phyloP scores from a whole-genome alignment of 2,329 filamentous ascomycete genomes.

The Dryadomyces sulphureus region DNA sequence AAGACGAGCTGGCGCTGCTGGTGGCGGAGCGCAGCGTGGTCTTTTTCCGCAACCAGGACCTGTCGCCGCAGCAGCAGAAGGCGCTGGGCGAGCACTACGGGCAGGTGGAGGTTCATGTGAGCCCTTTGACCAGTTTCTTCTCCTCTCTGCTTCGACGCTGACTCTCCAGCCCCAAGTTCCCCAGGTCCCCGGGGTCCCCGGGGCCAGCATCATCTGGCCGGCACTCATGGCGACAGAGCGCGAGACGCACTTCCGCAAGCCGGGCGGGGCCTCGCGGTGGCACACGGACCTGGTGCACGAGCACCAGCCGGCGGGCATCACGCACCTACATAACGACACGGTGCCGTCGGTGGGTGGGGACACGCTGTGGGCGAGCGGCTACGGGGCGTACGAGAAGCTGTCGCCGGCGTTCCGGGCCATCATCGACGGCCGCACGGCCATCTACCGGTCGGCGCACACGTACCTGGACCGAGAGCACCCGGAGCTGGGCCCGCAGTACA shows the following conservation, averaged over 20 bases:
- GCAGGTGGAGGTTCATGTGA: conserved; percentile 52
- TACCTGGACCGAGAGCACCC: conserved; percentile 52
- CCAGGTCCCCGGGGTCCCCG: conserved; percentile 51
- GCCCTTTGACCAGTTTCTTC: conserved; percentile 10
- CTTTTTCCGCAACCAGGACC: conserved; percentile 49
- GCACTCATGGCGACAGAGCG: conserved; percentile 48
- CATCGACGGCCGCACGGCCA: conserved; percentile 50
- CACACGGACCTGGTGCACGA: conserved; percentile 60
- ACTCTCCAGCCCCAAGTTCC: conserved; percentile 48
- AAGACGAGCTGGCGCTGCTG: conserved; percentile 45
- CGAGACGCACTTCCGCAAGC: conserved; percentile 46
- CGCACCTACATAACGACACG: conserved; percentile 55
- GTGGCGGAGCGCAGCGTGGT: conserved; percentile 51
- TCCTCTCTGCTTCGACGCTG: neutral
- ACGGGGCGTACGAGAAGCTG: conserved; percentile 58
- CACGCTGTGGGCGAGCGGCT: conserved; percentile 58
- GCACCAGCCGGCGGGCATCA: conserved; percentile 53
- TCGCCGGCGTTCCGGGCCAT: conserved; percentile 55
- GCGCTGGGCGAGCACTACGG: conserved; percentile 49
- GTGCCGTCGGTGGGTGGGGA: conserved; percentile 52
- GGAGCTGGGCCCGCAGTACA: conserved; percentile 43
- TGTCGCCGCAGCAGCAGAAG: conserved; percentile 48
- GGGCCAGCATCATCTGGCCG: conserved; percentile 57
- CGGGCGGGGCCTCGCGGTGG: conserved; percentile 54
- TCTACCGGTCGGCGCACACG: conserved; percentile 50